These are phyloP conservation scores for Aspergillus ustus DNA, from an alignment of 2,329 filamentous ascomycete species.

Conservation along the genomic window DNA sequence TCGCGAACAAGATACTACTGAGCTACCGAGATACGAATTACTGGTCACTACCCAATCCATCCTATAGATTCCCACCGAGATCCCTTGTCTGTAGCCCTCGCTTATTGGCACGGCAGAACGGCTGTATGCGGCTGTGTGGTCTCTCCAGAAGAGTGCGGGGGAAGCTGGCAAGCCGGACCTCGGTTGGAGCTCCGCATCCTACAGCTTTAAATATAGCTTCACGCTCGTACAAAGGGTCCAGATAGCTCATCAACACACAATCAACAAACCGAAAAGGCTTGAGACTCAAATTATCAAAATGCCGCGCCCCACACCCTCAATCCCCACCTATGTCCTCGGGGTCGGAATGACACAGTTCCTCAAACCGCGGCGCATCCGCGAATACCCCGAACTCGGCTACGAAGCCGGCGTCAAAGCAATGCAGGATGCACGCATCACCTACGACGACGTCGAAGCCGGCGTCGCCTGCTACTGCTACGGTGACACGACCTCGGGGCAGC, in stretches of 20 bases:
- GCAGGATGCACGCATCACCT: conserved; percentile 78
- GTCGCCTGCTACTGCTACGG: conserved; percentile 97
- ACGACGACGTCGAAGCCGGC: conserved; percentile 93
- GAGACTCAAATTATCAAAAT: background rate
- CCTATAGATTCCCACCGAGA: background rate
- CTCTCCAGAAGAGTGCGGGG: background rate
- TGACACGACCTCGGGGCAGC: conserved; percentile 91
- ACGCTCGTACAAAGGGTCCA: background rate
- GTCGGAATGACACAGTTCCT: conserved; percentile 99
- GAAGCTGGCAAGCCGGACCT: conserved; percentile 8
- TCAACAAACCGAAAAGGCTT: too few species aligned
- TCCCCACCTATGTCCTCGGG: conserved; percentile 82
- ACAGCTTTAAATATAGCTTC: background rate
- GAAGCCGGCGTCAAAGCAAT: conserved; percentile 90
- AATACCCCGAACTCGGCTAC: conserved; percentile 93
- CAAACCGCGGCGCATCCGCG: conserved; percentile 90
- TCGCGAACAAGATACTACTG: background rate
- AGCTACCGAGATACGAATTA: background rate
- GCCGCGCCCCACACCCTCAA: conserved; percentile 4
- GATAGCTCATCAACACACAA: background rate
- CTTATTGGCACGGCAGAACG: background rate
- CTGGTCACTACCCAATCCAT: background rate
- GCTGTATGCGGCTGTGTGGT: background rate
- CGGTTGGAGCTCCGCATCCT: conserved; percentile 1
- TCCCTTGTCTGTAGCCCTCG: background rate